Conservation (phyloP, 1,284 basidiomycete genomes). For the Leccinum variabile region DNA sequence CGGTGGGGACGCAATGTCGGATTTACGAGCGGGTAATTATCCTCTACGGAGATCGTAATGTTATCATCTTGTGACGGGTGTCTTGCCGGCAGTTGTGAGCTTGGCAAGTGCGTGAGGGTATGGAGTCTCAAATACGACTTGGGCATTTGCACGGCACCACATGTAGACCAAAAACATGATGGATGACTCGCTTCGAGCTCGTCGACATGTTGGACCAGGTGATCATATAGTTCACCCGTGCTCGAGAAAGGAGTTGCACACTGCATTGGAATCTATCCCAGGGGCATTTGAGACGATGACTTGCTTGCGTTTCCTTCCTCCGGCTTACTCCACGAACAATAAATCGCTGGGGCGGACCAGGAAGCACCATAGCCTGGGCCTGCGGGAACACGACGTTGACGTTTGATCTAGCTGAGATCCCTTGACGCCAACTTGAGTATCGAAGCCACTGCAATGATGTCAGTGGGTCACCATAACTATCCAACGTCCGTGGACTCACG, state of each 20-base stretch:
- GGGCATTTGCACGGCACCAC: slow-evolving; percentile 47
- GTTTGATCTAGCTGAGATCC: slow-evolving; percentile 89
- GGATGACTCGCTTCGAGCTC: slow-evolving; percentile 44
- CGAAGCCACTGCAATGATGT: slow-evolving; percentile 54
- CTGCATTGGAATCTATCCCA: slow-evolving; percentile 65
- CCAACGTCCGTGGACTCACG: slow-evolving; percentile 47
- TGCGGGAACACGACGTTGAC: slow-evolving; percentile 76
- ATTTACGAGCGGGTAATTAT: slow-evolving; percentile 54
- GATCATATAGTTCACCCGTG: slow-evolving; percentile 64
- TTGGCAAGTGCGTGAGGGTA: slow-evolving; percentile 71
- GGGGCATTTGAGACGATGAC: slow-evolving; percentile 64
- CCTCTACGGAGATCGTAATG: slow-evolving; percentile 59
- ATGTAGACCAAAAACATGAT: slow-evolving; percentile 68
- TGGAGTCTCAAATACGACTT: slow-evolving; percentile 59
- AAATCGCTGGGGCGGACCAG: slow-evolving; percentile 64
- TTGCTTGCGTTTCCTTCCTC: slow-evolving; percentile 53
- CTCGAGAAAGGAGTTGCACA: slow-evolving; percentile 43
- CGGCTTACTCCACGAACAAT: slow-evolving; percentile 79
- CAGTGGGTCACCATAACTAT: slow-evolving; percentile 2
- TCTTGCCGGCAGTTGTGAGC: slow-evolving; percentile 48
- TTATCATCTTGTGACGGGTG: slow-evolving; percentile 68
- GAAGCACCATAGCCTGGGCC: slow-evolving; percentile 82
- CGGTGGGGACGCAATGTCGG: slow-evolving; percentile 63
- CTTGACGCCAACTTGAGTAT: slow-evolving; percentile 88
- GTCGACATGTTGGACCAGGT: slow-evolving; percentile 59